A percentile compares a stretch with the other conserved stretches of the same genome.
These are phyloP conservation scores for Darksidea phi DNA, from an alignment of 495 filamentous ascomycete species.

Conservation along the genomic window DNA sequence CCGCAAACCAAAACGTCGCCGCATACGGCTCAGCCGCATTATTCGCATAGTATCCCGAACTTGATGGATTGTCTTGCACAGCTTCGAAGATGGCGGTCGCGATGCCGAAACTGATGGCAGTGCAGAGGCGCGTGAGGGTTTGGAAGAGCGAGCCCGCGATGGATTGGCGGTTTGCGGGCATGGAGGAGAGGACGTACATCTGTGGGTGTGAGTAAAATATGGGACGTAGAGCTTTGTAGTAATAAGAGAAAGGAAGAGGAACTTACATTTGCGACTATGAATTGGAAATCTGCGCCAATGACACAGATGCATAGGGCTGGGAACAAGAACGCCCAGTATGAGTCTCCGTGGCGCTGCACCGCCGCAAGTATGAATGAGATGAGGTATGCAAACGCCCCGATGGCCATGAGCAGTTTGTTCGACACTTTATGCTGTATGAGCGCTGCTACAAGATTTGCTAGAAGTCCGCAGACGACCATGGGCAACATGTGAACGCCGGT, in stretches of 20 bases:
- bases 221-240: slow-evolving; percentile 6
- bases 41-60: slow-evolving; percentile 35
- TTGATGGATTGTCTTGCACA: slow-evolving; percentile 32
- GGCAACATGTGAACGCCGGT: slow-evolving; percentile 44
- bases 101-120: slow-evolving; percentile 42
- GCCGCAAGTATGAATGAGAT: slow-evolving; percentile 41
- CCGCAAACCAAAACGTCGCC: slow-evolving; percentile 38
- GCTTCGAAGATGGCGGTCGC: slow-evolving; percentile 43
- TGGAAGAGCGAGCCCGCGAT: slow-evolving; percentile 46
- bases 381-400: slow-evolving; percentile 38
- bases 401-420: slow-evolving; percentile 46
- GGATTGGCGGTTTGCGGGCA: slow-evolving; percentile 41
- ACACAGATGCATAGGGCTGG: slow-evolving; percentile 41
- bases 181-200: slow-evolving; percentile 47
- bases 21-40: slow-evolving; percentile 41
- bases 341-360: slow-evolving; percentile 34
- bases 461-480: slow-evolving; percentile 40
- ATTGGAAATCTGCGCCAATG: slow-evolving; percentile 50
- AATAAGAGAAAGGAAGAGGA: not conserved
- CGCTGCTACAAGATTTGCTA: slow-evolving; percentile 44
- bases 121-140: slow-evolving; percentile 42
- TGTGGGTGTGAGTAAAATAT: slow-evolving; percentile 15
- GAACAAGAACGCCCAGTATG: slow-evolving; percentile 46
- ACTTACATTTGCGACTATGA: slow-evolving; percentile 61
- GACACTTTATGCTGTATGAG: slow-evolving; percentile 43